Base-by-base conservation (phyloP, 208 protist species). In the Porcisia hertigi region DNA sequence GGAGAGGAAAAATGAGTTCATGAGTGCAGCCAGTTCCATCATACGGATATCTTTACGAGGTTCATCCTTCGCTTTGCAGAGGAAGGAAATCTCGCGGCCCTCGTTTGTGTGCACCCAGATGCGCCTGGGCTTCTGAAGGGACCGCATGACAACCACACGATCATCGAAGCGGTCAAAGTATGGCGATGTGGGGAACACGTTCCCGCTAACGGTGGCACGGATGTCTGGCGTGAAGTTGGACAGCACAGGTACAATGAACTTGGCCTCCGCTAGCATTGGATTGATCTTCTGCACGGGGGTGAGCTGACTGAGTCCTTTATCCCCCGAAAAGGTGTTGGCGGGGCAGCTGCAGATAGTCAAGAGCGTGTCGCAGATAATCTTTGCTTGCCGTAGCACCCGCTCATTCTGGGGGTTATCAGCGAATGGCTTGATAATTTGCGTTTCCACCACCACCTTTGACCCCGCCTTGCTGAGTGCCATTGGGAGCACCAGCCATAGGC, bases 11-110 rank as follows among this genome's bases (percentile, higher is more conserved):
- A 99, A 90, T 8, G 81, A 92, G 74, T 99, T 99, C 84, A 99
- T 97, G 30, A 98, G 73, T 12, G 87, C 87, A 8, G 91, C 96
- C 64, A 99, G 87, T 82, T 99, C 97, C 97, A 99, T 99, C 88
- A 99, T 98, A 43, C 98, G 91, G 62, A 94, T 97, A 79, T 99
- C 98, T 79, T 99, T 98, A 23, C 95, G 89, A 12, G 95, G 92
- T 74, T 98, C 97, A 82, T 99, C 98, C 74, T 95, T 90, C 2
- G 95, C 75, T 76, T 99, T 99, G 80, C 91, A 98, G 1, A 98
- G 82, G 75, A 98, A 98, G 18, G 83, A 83, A 62, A 98, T 85
- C 5, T 53, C 69, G 4, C 83, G 63, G 5, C 96, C 96, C 30
- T 97, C 87, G 73, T 69, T 84, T 39, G 88, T 97, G 45, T 83